phyloP scores from a whole-genome alignment of 495 filamentous ascomycete genomes.

The Talaromyces wortmannii region DNA sequence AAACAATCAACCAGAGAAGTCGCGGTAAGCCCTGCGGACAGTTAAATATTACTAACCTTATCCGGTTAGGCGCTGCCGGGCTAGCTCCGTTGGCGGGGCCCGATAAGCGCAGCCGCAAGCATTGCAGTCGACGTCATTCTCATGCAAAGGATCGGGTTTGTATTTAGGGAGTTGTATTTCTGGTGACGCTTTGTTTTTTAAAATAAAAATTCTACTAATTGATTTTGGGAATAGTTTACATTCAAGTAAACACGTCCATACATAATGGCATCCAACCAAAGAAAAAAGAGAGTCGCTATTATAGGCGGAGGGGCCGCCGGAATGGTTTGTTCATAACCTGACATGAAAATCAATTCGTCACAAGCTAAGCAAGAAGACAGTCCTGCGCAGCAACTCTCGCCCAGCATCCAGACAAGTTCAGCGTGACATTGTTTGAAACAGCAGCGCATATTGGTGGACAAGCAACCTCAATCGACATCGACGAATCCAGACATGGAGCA shows the following conservation, averaged over 20 bases:
- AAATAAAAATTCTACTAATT: neutral
- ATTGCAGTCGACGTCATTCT: conserved; percentile 2
- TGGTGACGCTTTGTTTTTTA: neutral
- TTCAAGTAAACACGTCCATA: neutral
- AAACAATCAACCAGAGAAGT: no score
- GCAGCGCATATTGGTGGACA: conserved; percentile 69
- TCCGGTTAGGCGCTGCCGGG: neutral
- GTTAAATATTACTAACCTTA: no score
- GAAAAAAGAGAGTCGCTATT: conserved; percentile 46
- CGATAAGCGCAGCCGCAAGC: neutral
- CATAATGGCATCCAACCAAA: neutral
- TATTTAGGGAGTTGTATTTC: neutral
- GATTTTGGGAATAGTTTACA: neutral
- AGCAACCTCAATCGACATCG: conserved; percentile 68
- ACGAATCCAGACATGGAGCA: conserved; percentile 59
- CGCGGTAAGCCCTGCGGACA: no score
- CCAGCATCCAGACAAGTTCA: conserved; percentile 65
- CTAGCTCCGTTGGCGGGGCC: neutral
- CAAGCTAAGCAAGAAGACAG: conserved; percentile 25
- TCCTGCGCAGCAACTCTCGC: conserved; percentile 70
- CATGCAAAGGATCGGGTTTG: neutral
- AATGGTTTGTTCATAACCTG: conserved; percentile 31
- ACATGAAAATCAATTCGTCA: conserved; percentile 1
- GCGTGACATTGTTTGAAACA: conserved; percentile 67
- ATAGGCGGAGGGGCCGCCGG: conserved; percentile 62